A percentile compares a stretch with the other conserved stretches of the same genome.
These are phyloP conservation scores for Phialocephala subalpina DNA, from an alignment of 2,329 filamentous ascomycete genomes.

Conservation along the genomic window DNA sequence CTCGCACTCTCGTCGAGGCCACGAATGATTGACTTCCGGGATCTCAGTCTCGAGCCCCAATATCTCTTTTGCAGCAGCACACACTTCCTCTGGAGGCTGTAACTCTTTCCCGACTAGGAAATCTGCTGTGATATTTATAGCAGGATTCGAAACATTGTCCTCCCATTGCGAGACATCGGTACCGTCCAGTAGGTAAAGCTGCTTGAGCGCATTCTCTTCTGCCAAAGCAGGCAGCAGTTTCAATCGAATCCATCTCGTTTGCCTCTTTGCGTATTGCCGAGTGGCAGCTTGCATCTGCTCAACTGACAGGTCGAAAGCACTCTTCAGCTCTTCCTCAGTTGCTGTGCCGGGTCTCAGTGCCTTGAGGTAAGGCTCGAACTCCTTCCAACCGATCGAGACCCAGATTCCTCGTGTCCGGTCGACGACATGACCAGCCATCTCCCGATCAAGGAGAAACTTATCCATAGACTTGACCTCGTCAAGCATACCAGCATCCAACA, in stretches of 20 bases:
- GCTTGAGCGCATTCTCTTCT: constrained; percentile 58
- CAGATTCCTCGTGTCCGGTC: constrained; percentile 88
- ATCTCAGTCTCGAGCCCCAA: constrained; percentile 62
- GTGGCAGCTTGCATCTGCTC: constrained; percentile 85
- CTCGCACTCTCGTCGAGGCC: constrained; percentile 69
- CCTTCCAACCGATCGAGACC: constrained; percentile 96
- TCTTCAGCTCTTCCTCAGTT: constrained; percentile 54
- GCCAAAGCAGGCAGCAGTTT: constrained; percentile 78
- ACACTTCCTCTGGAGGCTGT: constrained; percentile 61
- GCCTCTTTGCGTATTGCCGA: constrained; percentile 85
- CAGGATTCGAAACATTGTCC: constrained; percentile 69
- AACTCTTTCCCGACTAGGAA: constrained; percentile 67
- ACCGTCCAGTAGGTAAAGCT: constrained; percentile 83
- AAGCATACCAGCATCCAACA: constrained; percentile 75
- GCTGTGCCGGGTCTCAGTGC: constrained; percentile 48
- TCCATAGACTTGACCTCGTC: constrained; percentile 65
- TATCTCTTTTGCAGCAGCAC: constrained; percentile 61
- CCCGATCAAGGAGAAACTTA: constrained; percentile 53
- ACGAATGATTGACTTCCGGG: constrained; percentile 48
- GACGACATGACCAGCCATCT: constrained; percentile 58
- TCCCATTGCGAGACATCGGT: constrained; percentile 71
- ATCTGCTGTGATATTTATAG: constrained; percentile 63
- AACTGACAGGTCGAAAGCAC: constrained; percentile 65
- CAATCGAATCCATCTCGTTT: constrained; percentile 85
- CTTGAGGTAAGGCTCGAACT: constrained; percentile 78